Conservation (phyloP, 148 eudicot genomes). For the Rhododendron ferrugineum region DNA sequence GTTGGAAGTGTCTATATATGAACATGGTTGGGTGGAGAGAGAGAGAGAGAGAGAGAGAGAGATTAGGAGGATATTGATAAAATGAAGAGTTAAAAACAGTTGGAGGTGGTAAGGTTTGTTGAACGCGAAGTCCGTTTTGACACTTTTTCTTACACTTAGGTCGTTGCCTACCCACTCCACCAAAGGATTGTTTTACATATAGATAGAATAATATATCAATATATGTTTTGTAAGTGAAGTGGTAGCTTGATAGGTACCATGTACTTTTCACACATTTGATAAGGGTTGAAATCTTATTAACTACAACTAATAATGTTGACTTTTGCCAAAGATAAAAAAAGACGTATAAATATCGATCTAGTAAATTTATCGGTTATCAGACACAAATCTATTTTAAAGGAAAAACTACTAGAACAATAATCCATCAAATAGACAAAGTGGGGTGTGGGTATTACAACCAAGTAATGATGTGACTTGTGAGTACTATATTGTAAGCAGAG, state of each 20-base stretch:
- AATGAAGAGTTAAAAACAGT: slow-evolving; percentile 1
- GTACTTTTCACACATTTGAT: background rate
- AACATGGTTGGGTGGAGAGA: background rate
- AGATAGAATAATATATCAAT: too few relatives aligned
- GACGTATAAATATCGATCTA: too few relatives aligned
- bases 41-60: background rate
- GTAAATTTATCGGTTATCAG: too few relatives aligned
- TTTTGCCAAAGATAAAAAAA: too few relatives aligned
- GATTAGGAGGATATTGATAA: background rate
- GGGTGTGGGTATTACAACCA: too few relatives aligned
- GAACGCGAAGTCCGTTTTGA: background rate
- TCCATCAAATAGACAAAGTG: too few relatives aligned
- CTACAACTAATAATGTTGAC: too few relatives aligned
- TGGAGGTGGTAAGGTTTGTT: slow-evolving; percentile 7
- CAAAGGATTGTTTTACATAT: background rate
- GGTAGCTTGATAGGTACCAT: background rate
- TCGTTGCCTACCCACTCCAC: background rate
- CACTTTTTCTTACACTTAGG: background rate
- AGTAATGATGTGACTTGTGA: too few relatives aligned
- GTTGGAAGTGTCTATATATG: background rate
- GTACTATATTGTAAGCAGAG: too few relatives aligned
- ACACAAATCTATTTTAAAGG: too few relatives aligned
- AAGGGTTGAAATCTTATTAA: background rate
- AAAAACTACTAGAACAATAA: too few relatives aligned
- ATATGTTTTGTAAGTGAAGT: too few relatives aligned